These are phyloP conservation scores for Botryotinia narcissicola DNA, from an alignment of 2,329 filamentous ascomycete species.

Conservation along the genomic window DNA sequence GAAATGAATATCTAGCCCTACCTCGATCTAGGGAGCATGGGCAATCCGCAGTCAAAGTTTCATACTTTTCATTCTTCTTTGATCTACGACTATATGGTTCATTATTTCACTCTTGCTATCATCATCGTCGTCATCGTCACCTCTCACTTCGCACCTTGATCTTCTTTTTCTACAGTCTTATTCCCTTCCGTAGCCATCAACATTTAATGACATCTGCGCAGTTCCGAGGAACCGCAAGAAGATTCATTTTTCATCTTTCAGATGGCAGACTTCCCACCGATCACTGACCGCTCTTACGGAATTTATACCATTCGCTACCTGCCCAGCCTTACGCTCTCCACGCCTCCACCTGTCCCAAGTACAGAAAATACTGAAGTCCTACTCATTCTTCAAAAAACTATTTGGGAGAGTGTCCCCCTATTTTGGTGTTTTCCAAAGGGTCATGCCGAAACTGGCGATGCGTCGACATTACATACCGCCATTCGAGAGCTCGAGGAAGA, in stretches of 20 bases:
- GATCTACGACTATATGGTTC: not conserved
- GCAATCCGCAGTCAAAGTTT: not conserved
- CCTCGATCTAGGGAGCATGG: not conserved
- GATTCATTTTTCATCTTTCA: no score
- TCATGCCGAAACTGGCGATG: conserved; percentile 24
- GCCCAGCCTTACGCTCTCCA: conserved; percentile 1
- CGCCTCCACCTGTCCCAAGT: conserved; percentile 11
- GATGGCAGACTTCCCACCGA: conserved; percentile 13
- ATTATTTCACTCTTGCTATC: not conserved
- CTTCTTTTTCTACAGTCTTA: not conserved
- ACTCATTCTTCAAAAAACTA: conserved; percentile 27
- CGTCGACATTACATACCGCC: conserved; percentile 16
- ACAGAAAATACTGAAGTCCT: conserved; percentile 26
- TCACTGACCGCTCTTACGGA: conserved; percentile 30
- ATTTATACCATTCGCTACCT: conserved; percentile 25
- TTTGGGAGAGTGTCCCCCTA: not conserved
- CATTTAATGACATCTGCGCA: not conserved
- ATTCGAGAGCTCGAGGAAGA: conserved; percentile 27
- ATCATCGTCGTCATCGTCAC: not conserved
- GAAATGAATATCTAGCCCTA: not conserved
- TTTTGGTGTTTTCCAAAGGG: conserved; percentile 31
- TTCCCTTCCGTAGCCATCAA: not conserved
- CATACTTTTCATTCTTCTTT: not conserved
- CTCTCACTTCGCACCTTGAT: not conserved
- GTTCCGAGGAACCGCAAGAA: not conserved